These are phyloP conservation scores for Serpula lacrymans DNA, from an alignment of 768 basidiomycete species.

Conservation along the genomic window DNA sequence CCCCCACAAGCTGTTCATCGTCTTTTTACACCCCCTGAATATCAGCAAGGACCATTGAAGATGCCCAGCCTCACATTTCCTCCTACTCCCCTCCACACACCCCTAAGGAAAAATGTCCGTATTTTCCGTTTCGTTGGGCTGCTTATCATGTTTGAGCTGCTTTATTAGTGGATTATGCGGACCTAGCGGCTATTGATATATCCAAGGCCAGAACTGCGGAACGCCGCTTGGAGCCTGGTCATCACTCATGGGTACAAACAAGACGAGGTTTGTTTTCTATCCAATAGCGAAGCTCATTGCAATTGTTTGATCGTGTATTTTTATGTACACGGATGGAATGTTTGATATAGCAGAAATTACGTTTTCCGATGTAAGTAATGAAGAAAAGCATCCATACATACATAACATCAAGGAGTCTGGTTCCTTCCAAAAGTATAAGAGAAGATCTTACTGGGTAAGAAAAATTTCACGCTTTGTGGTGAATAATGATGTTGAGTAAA, in stretches of 20 bases:
- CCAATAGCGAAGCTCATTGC: too few relatives aligned
- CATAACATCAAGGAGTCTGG: constrained; percentile 38
- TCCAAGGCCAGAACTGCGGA: constrained; percentile 36
- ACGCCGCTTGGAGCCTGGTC: constrained; percentile 36
- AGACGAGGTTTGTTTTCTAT: constrained; percentile 26
- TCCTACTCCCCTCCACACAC: constrained; percentile 32
- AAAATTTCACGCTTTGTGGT: neutral
- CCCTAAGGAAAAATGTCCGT: constrained; percentile 31
- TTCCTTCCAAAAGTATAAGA: constrained; percentile 55
- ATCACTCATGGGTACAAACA: constrained; percentile 36
- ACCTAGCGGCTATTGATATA: constrained; percentile 52
- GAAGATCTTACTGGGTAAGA: constrained; percentile 49
- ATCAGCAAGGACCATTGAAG: too few relatives aligned
- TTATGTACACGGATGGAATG: constrained; percentile 30
- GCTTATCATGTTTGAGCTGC: constrained; percentile 29
- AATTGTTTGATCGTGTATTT: too few relatives aligned
- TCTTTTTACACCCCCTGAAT: too few relatives aligned
- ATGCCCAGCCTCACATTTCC: constrained; percentile 34
- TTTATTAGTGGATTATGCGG: constrained; percentile 44
- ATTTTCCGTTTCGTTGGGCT: neutral
- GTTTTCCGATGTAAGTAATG: constrained; percentile 28
- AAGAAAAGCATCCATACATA: constrained; percentile 29
- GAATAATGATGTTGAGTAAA: too few relatives aligned
- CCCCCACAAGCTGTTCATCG: too few relatives aligned
- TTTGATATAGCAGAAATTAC: constrained; percentile 35